Conservation (phyloP, 345 rosid genomes). For the Salix purpurea region DNA sequence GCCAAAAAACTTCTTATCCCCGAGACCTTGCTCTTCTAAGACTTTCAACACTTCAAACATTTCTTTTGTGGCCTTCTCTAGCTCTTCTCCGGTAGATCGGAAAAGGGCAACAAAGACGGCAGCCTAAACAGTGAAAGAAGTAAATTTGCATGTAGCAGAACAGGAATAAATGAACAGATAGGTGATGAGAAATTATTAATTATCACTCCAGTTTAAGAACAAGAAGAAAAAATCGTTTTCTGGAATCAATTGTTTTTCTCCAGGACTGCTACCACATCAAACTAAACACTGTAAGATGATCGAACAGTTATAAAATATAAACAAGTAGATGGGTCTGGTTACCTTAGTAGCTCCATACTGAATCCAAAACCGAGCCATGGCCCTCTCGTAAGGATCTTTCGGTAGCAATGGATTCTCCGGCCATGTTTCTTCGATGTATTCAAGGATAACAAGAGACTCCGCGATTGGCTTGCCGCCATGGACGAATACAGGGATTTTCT, state of each 20-base stretch:
- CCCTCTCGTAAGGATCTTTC: constrained; percentile 5
- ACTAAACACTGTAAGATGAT: no score
- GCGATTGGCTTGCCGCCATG: constrained; percentile 5
- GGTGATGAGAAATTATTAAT: no score
- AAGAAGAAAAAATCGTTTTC: no score
- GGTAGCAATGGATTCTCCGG: constrained; percentile 15
- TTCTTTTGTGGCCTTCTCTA: constrained; percentile 7
- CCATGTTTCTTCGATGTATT: constrained; percentile 23
- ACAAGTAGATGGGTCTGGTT: no score
- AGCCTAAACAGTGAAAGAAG: not conserved
- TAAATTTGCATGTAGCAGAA: not conserved
- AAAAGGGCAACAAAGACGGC: not conserved
- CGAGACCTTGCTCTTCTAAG: constrained; percentile 9
- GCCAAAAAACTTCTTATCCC: constrained; percentile 8
- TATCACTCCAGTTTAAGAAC: no score
- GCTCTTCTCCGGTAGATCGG: not conserved
- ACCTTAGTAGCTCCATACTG: constrained; percentile 6
- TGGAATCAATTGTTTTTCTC: no score
- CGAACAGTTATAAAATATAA: no score
- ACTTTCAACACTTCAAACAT: not conserved
- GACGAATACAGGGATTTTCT: constrained; percentile 15
- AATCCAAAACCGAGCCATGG: constrained; percentile 20
- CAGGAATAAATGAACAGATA: not conserved
- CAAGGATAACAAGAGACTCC: constrained; percentile 11
- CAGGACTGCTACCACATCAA: no score